These are phyloP conservation scores for Eucalyptus brandiana DNA, from an alignment of 345 rosid species.

Conservation along the genomic window DNA sequence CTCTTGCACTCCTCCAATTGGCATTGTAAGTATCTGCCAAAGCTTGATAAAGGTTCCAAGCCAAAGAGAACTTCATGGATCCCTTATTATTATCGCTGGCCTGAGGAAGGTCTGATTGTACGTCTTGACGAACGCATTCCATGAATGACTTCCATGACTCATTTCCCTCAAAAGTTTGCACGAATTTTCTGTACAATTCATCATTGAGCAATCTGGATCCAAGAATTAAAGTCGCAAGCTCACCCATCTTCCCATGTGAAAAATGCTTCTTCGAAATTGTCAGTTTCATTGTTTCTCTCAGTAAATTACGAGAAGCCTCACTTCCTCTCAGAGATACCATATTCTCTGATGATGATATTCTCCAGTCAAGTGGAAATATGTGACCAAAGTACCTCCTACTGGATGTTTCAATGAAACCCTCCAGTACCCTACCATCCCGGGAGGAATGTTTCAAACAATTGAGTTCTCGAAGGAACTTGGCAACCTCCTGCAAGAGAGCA, in stretches of 20 bases:
- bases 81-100: not conserved
- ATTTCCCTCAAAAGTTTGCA: not conserved
- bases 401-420: not conserved
- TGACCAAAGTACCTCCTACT: not conserved
- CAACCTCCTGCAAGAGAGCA: constrained; percentile 8
- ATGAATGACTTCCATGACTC: constrained; percentile 18
- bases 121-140: not conserved
- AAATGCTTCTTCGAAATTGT: not conserved
- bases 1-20: constrained; percentile 6
- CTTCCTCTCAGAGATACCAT: constrained; percentile 21
- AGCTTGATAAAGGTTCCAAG: constrained; percentile 9
- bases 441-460: not conserved
- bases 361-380: constrained; percentile 24
- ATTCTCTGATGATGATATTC: constrained; percentile 4
- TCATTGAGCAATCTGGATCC: constrained; percentile 8
- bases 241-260: constrained; percentile 24
- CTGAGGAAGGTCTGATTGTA: not conserved
- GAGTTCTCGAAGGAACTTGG: constrained; percentile 13
- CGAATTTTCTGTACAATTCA: not conserved
- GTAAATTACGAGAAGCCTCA: not conserved
- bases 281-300: constrained; percentile 1
- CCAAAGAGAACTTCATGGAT: not conserved
- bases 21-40: constrained; percentile 6
- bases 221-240: constrained; percentile 14
- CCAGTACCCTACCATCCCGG: not conserved